Base-by-base conservation (phyloP, 495 filamentous ascomycete genomes). In the Daldinia childiae region DNA sequence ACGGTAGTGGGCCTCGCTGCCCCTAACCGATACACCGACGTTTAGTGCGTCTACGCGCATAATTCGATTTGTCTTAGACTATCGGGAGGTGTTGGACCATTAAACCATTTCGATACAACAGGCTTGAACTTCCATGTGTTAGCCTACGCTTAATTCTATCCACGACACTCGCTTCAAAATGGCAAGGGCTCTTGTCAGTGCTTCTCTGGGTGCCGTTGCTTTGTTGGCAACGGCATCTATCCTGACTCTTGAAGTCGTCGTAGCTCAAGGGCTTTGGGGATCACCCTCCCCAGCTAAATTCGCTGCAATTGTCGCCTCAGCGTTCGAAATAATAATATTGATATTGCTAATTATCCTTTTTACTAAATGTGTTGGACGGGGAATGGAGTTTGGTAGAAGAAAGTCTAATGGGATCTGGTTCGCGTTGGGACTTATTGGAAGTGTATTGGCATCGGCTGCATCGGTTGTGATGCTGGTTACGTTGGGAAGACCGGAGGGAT, bases 201-300 rank as follows among this genome's bases (percentile, higher is more conserved):
- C 71, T 32, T 76, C 57, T 65, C 74, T 85, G 72, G 83, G 82
- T 57, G 58, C 69, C 17, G 30, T 80, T 56, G 77, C 82, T 38
- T 59, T 79, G 12, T 51, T 84, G 11, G 76, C 82, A 3, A 85
- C 83, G 8, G 76, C 78, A 17, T 79, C 81, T 15, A 70, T 77
- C 27, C 38, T 85, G 21, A 75, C 76, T 34, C 72, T 83, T 6
- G 79, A 84, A 48, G 75, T 79, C 26, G 74, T 83, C 34, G 72
- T 85, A 27, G 80, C 82, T 7, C 76, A 68, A 17, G 81, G 77
- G 55, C 48, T 77, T 57, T 74, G 75, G 61, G 58, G 70, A 38
- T 66, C 73, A 6, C 41, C 74, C n/a, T 73, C 79, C 0, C 57
- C 81, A 4, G 77, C 79, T 21, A 70, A 74, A 60, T 68, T 63